Evolutionary conservation across 2,329 filamentous ascomycete genomes (phyloP), one percentile per base, ranked within the genome.

Genomic region (Mariannaea sp.): DNA sequence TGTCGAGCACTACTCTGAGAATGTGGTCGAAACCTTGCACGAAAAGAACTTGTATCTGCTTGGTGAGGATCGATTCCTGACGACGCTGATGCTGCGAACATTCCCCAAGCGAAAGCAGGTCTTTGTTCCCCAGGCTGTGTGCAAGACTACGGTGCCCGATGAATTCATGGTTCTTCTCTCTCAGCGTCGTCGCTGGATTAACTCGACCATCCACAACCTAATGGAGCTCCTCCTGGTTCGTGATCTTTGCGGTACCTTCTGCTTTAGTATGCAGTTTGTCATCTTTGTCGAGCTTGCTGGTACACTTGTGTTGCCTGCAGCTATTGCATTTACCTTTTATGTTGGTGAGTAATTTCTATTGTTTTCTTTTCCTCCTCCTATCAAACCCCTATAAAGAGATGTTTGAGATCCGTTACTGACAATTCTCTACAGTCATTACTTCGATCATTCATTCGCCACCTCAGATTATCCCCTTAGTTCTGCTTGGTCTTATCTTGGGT

Each of bases 181-280:
- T 22, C 94, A 99, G 74, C 87, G 94, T 67, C 89, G 94, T 72
- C 86, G 94, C 73, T 99, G 94, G 94, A 99, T 99, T 76, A 99
- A 99, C 83, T 96, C 91, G 72, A 99, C 94, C 4, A 89, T 99
- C 43, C 94, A 99, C 80, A 99, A 99, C 70, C 79, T 99, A 38
- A 97, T 99, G 90, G 94, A 99, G 74, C 84, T 99, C 55, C 86
- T 97, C 46, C 83, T 99, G 27, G 95, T 99, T 38, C 86, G 92
- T 60, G 94, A 99, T 77, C 83, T 99, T 13, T 99, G 94, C 70
- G 94, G 94, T 61, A 99, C 94, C 3, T 99, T 99, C 78, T 99
- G 95, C 80, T 99, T 99, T 80, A 96, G 91, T 73, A 99, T 99
- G 94, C 94, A 99, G 75, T 99, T 99, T 70, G 88, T 99, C 60